A percentile compares a stretch with the other conserved stretches of the same genome.
These are phyloP conservation scores for Jasminum sambac DNA, from an alignment of 257 asterid species.

Conservation along the genomic window DNA sequence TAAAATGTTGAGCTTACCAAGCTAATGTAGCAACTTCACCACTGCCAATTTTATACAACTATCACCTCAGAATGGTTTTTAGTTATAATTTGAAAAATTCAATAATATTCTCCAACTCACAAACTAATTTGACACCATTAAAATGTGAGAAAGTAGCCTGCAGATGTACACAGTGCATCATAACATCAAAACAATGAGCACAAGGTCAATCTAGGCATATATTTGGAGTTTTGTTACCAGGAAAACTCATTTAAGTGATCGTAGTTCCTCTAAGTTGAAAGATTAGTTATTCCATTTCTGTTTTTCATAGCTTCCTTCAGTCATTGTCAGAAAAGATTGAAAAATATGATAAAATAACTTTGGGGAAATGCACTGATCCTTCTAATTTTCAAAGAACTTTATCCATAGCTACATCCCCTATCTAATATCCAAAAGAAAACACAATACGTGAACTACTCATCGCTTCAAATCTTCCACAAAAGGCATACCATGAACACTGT, in stretches of 20 bases:
- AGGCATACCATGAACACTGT: conserved; percentile 80
- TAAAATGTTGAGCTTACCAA: neutral
- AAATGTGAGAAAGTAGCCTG: too few relatives aligned
- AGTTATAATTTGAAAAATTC: conserved; percentile 2
- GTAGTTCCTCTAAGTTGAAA: conserved; percentile 94
- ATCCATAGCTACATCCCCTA: conserved; percentile 74
- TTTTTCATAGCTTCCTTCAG: conserved; percentile 90
- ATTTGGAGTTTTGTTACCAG: conserved; percentile 54
- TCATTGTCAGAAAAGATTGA: conserved; percentile 39
- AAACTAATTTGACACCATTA: conserved; percentile 5
- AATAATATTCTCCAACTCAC: conserved; percentile 8
- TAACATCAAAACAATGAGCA: neutral
- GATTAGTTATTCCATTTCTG: conserved; percentile 79
- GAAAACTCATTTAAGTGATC: conserved; percentile 94
- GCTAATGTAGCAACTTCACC: neutral
- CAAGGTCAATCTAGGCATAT: conserved; percentile 1
- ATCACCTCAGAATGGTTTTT: conserved; percentile 6
- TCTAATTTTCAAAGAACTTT: conserved; percentile 85
- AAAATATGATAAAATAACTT: conserved; percentile 15
- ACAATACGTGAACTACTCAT: conserved; percentile 35
- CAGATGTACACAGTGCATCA: too few relatives aligned
- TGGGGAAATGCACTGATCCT: conserved; percentile 72
- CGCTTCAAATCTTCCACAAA: conserved; percentile 58
- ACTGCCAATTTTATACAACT: neutral
- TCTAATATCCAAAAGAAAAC: conserved; percentile 41